Evolutionary conservation across 305 asterid genomes (phyloP), one percentile per base, ranked within the genome.

Genomic region (Lippia alba): DNA sequence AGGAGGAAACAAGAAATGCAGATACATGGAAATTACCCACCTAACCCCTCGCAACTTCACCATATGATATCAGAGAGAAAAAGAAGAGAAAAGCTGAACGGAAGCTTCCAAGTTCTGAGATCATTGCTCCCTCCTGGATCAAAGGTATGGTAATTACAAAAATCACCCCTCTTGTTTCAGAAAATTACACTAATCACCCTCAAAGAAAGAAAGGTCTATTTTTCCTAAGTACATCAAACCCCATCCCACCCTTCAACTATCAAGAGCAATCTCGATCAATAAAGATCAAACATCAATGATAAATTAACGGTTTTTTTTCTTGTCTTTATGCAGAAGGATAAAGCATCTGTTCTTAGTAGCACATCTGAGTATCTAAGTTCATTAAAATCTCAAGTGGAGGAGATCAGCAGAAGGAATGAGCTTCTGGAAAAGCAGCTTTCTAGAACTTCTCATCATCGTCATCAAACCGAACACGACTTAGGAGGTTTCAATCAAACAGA

Each of bases 11-110:
- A 72, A 44, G 78, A 56, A 72, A 56, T 48, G 16, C 74, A 19
- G 3, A 36, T 50, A 4, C 85, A 75, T 57, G 71, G 62, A 19
- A 77, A 59, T 39, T 62, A 69, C 18, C 54, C 3, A 4, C 56
- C 80, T 4, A 75, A 81, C 1, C 64, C 19, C 1, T 69, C 81
- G 0, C 89, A 83, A 57, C 33, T 81, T 56, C 83, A 85, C 46
- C 91, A 87, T 55, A 77, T 79, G 84, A 81, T 86, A 30, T 76
- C 89, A 0, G 96, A 90, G 70, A 66, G 91, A 73, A 82, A 74
- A 67, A 63, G 96, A 8, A 77, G 92, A 0, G 85, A 86, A 62
- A 84, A 80, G 72, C 50, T 81, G 3, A 90, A 83, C 15, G 84
- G 84, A 46, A 85, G 84, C 82, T 86, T 84, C 61, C 90, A 88